A percentile compares a stretch with the other conserved stretches of the same genome.
phyloP scores from a whole-genome alignment of 176 grass and related monocot genomes.

The Pontederia crassipes region DNA sequence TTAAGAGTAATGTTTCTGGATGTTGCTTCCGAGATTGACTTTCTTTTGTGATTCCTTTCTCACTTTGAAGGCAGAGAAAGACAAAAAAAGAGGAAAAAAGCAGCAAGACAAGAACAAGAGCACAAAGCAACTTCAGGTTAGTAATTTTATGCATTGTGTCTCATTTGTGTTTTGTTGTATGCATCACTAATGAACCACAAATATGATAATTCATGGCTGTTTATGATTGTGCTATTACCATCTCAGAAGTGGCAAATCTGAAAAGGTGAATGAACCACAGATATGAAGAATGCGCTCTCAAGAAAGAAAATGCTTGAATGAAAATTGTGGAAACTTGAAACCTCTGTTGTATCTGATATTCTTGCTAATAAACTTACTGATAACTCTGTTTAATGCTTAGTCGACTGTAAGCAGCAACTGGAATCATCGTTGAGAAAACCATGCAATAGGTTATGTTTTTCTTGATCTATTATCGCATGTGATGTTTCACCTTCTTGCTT shows the following conservation, averaged over 20 bases:
- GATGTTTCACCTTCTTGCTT: constrained; percentile 5
- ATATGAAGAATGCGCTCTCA: too few species aligned
- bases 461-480: not conserved
- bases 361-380: too few species aligned
- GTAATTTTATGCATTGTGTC: constrained; percentile 7
- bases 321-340: too few species aligned
- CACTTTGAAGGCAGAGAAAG: constrained; percentile 39
- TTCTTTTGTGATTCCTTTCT: constrained; percentile 3
- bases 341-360: too few species aligned
- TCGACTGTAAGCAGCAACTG: too few species aligned
- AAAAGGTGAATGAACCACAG: too few species aligned
- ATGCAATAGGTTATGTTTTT: not conserved
- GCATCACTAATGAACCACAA: not conserved
- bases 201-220: too few species aligned
- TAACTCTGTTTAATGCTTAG: too few species aligned
- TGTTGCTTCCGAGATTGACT: not conserved
- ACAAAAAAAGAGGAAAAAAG: constrained; percentile 53
- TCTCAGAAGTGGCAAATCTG: too few species aligned
- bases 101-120: constrained; percentile 61
- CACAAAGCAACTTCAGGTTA: constrained; percentile 63
- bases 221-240: too few species aligned
- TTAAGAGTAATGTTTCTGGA: constrained; percentile 16
- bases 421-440: not conserved
- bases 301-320: too few species aligned
- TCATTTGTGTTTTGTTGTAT: constrained; percentile 2